Evolutionary conservation across 495 filamentous ascomycete species (phyloP).

Genomic region (Aspergillus carlsbadensis): DNA sequence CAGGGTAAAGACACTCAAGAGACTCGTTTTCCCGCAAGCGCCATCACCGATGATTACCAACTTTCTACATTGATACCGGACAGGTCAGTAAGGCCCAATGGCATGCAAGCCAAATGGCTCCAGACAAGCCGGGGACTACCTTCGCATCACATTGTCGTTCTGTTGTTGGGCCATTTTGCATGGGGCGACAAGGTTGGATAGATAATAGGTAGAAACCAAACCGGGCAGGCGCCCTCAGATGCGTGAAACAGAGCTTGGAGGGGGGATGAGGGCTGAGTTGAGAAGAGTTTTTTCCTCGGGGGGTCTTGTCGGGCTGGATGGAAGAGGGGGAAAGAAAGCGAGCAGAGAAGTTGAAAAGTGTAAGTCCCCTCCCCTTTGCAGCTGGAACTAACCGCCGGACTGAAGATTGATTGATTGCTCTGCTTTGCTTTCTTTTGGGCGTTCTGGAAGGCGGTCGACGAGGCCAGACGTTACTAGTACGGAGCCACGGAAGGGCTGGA

Average conservation of each 20-base stretch:
- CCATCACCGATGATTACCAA: constrained; percentile 98
- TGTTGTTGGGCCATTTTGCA: constrained; percentile 59
- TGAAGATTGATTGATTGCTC: constrained; percentile 12
- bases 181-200: constrained; percentile 1
- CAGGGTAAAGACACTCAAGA: constrained; percentile 96
- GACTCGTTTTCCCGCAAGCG: constrained; percentile 96
- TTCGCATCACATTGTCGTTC: constrained; percentile 69
- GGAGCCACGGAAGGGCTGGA: neutral
- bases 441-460: constrained; percentile 28
- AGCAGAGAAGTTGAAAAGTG: constrained; percentile 3
- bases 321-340: constrained; percentile 10
- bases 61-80: constrained; percentile 62
- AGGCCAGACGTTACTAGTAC: neutral
- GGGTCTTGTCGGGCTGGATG: constrained; percentile 1
- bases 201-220: constrained; percentile 6
- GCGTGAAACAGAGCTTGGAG: neutral
- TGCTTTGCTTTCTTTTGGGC: constrained; percentile 1
- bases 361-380: constrained; percentile 22
- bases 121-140: constrained; percentile 41
- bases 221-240: constrained; percentile 10
- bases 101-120: neutral
- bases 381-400: constrained; percentile 3
- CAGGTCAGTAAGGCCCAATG: neutral
- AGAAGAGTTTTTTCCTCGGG: neutral
- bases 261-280: neutral